Conservation (phyloP, 306 rosid genomes). For the Acmispon strigosus region DNA sequence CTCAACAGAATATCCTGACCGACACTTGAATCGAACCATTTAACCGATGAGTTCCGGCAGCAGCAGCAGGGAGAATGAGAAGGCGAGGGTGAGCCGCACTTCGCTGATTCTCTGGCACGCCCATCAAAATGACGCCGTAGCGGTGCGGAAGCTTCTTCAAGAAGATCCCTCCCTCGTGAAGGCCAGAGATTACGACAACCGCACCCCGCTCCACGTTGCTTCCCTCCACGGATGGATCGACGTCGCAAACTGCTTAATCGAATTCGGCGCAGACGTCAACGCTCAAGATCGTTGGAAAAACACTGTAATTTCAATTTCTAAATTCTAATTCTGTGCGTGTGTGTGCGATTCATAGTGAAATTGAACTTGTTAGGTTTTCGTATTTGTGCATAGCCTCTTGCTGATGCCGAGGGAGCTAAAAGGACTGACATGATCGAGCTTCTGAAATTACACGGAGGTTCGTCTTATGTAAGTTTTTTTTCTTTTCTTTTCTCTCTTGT, state of each 20-base stretch:
- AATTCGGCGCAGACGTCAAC: slow-evolving; percentile 88
- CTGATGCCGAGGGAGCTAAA: slow-evolving; percentile 97
- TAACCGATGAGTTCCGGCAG: slow-evolving; percentile 30
- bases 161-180: slow-evolving; percentile 77
- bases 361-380: not conserved
- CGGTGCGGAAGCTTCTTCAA: slow-evolving; percentile 92
- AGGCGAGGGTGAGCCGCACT: slow-evolving; percentile 79
- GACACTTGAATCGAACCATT: not conserved
- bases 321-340: not conserved
- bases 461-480: slow-evolving; percentile 68
- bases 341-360: not conserved
- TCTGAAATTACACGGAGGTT: slow-evolving; percentile 72
- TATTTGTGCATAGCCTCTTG: slow-evolving; percentile 64
- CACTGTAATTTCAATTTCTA: slow-evolving; percentile 40
- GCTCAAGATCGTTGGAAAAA: slow-evolving; percentile 99
- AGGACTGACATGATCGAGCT: slow-evolving; percentile 58
- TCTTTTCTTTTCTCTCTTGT: not conserved
- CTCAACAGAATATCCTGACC: not conserved
- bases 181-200: slow-evolving; percentile 83
- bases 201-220: slow-evolving; percentile 93
- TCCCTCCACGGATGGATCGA: slow-evolving; percentile 96
- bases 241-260: slow-evolving; percentile 68
- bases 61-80: slow-evolving; percentile 57
- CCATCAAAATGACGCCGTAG: slow-evolving; percentile 74
- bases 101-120: slow-evolving; percentile 95